Conservation (phyloP, 2,329 filamentous ascomycete species). For the Neonectria punicea region DNA sequence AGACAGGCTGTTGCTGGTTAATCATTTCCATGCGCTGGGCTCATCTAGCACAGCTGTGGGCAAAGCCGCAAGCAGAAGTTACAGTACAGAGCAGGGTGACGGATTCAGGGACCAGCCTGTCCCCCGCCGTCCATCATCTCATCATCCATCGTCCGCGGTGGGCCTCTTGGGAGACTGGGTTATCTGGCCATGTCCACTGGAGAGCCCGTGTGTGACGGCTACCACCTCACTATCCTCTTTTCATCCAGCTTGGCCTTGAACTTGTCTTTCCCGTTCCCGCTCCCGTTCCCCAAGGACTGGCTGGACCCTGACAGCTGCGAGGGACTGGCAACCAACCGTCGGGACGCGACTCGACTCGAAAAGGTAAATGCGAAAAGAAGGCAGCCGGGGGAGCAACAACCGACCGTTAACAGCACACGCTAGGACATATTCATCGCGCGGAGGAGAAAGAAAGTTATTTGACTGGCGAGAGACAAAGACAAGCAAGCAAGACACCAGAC, state of each 20-base stretch:
- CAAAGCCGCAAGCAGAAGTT: background rate
- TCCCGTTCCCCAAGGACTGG: conserved; percentile 30
- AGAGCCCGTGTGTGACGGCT: conserved; percentile 42
- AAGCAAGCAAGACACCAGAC: background rate
- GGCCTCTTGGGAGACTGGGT: conserved; percentile 17
- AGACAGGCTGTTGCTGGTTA: background rate
- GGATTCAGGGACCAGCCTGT: conserved; percentile 1
- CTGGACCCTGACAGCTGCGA: conserved; percentile 33
- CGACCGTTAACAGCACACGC: conserved; percentile 6
- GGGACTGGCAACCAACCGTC: conserved; percentile 36
- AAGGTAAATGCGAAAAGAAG: conserved; percentile 36
- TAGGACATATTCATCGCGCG: conserved; percentile 3
- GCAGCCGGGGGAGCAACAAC: conserved; percentile 24
- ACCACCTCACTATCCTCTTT: conserved; percentile 43
- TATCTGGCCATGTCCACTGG: conserved; percentile 39
- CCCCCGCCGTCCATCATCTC: background rate
- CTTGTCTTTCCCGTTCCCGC: conserved; percentile 36
- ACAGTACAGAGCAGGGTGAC: conserved; percentile 5
- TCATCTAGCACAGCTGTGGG: conserved; percentile 13
- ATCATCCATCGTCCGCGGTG: background rate
- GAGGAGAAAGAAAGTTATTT: conserved; percentile 11
- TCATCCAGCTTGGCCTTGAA: conserved; percentile 29
- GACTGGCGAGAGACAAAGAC: conserved; percentile 3
- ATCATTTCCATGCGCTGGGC: conserved; percentile 1
- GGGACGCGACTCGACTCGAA: conserved; percentile 30